Base-by-base conservation (phyloP, 352 stramenopile genomes). In the Phytophthora multivora region DNA sequence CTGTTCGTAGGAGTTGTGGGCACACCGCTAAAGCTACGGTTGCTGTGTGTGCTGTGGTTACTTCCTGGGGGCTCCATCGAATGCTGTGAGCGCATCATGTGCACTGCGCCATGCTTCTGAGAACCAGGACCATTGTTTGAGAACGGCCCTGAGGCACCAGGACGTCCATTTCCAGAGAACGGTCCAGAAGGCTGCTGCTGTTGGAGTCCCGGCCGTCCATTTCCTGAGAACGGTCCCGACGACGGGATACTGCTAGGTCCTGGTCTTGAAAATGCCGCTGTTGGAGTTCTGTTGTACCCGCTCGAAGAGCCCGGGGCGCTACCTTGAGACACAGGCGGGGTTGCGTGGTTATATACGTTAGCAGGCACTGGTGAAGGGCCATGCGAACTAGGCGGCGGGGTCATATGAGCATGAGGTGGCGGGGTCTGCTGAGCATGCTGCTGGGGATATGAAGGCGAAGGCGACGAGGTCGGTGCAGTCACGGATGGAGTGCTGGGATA, bases 1-100 rank as follows among this genome's bases (percentile, higher is more conserved):
- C 48, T 56, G 36, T 46, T 59, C 43, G 39, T 51, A 40, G 39
- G 54, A 46, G 42, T 21, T 43, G 33, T 31, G 25, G 43, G 36
- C 55, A 62, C 62, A 21, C 40, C 58, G n/a, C 30, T 63, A 38
- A 66, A 56, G 18, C 55, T 71, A 48, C 28, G 39, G 47, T 61
- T 71, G 46, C 63, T 80, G 26, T 56, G 59, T 23, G 40, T 71
- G 51, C 62, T 80, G 53, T 69, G 53, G 40, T 67, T 78, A 59
- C 67, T 82, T 15, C 64, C 68, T 4, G 72, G 68, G 4, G 64
- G 59, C 42, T 75, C 63, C 45, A 70, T 73, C 28, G 60, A 68
- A 31, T 77, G 63, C 26, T 72, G 67, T 12, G 59, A 56, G 30
- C 50, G 60, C 50, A 66, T 61, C 25, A 57, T 35, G 21, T 61